These are phyloP conservation scores for Shiraia sp. DNA, from an alignment of 2,329 filamentous ascomycete genomes.

Conservation along the genomic window DNA sequence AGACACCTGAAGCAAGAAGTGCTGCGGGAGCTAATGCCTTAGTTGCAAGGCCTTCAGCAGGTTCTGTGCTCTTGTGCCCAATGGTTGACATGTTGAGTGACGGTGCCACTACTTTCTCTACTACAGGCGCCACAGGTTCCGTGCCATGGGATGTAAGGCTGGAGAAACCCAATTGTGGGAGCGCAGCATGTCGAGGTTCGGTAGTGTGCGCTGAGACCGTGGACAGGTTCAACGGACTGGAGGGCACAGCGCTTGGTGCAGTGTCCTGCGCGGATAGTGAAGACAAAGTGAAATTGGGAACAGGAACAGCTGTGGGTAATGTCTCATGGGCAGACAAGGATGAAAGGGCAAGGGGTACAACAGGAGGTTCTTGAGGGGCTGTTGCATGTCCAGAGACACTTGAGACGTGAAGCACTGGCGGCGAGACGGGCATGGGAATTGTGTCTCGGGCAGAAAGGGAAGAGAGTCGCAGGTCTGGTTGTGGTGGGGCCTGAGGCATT, in stretches of 20 bases:
- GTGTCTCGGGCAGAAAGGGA: constrained; percentile 27
- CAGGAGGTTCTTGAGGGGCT: constrained; percentile 18
- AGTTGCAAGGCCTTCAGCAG: constrained; percentile 18
- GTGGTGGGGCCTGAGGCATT: constrained; percentile 19
- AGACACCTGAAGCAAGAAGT: constrained; percentile 34
- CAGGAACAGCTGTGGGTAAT: constrained; percentile 17
- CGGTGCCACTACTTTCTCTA: constrained; percentile 31
- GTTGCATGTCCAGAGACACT: constrained; percentile 32
- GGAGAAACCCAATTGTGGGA: constrained; percentile 22
- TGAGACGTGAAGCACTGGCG: constrained; percentile 28
- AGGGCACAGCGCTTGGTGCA: constrained; percentile 19
- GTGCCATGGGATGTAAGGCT: constrained; percentile 22
- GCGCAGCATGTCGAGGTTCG: constrained; percentile 21
- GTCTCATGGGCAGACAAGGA: constrained; percentile 18
- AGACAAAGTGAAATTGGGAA: constrained; percentile 16
- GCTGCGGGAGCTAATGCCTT: constrained; percentile 20
- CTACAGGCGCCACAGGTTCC: constrained; percentile 33
- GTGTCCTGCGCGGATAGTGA: constrained; percentile 28
- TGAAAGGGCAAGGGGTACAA: constrained; percentile 21
- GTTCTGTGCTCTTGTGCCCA: constrained; percentile 33
- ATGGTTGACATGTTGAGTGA: constrained; percentile 34
- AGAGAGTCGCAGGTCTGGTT: constrained; percentile 24
- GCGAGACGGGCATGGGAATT: constrained; percentile 16
- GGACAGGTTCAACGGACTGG: constrained; percentile 23
- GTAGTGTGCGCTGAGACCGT: constrained; percentile 29